These are phyloP conservation scores for Rhexocercosporidium sp. DNA, from an alignment of 2,329 filamentous ascomycete genomes.

Conservation along the genomic window DNA sequence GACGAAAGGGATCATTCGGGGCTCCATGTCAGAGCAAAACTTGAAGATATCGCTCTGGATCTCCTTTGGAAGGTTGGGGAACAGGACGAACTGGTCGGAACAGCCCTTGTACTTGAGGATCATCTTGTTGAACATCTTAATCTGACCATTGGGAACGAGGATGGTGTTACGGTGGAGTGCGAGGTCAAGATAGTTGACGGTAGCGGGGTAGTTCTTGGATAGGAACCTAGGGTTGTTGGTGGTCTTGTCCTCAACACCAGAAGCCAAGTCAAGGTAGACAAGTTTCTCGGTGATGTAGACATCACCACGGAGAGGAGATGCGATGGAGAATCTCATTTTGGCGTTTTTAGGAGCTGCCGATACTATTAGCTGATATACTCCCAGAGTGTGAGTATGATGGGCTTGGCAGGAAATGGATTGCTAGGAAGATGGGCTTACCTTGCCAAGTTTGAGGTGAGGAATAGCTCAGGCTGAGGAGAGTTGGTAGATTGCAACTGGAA, in stretches of 20 bases:
- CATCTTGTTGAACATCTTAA: background rate
- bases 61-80: constrained; percentile 22
- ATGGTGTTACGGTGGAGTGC: background rate
- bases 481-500: background rate
- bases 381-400: background rate
- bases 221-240: background rate
- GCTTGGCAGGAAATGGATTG: background rate
- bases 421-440: background rate
- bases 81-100: constrained; percentile 12
- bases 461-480: background rate
- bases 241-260: background rate
- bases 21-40: background rate
- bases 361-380: background rate
- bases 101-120: background rate
- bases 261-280: constrained; percentile 7
- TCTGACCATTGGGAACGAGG: constrained; percentile 6
- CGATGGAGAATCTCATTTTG: background rate
- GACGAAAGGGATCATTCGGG: background rate
- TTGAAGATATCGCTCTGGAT: constrained; percentile 19
- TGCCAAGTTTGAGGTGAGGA: background rate
- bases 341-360: background rate
- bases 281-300: background rate
- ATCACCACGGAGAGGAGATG: background rate
- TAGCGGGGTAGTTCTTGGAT: constrained; percentile 2
- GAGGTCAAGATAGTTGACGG: background rate